Evolutionary conservation across 192 early-diverging fungal genomes (phyloP).

Genomic region (Gamsiella multidivaricata): DNA sequence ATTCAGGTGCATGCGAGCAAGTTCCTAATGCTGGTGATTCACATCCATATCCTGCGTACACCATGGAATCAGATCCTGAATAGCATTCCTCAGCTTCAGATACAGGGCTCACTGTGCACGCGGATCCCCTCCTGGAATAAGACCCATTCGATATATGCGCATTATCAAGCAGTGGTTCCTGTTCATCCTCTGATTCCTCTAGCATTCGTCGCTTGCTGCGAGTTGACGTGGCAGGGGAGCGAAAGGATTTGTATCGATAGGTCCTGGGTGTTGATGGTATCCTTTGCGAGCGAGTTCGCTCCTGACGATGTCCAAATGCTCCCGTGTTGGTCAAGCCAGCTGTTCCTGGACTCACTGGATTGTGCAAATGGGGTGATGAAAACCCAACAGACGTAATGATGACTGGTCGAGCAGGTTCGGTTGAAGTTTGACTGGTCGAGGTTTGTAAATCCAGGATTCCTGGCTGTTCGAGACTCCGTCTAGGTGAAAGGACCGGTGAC

Average conservation of each 20-base stretch:
- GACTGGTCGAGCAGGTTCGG: not conserved
- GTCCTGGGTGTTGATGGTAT: not conserved
- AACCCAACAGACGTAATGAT: not conserved
- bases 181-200: constrained; percentile 6
- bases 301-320: constrained; percentile 31
- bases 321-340: constrained; percentile 47
- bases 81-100: no score
- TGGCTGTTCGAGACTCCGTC: not conserved
- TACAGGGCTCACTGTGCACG: no score
- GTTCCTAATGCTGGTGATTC: not conserved
- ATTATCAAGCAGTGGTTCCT: constrained; percentile 9
- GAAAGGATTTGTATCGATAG: constrained; percentile 26
- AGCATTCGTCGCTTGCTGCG: not conserved
- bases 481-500: constrained; percentile 5
- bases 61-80: no score
- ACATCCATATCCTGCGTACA: no score
- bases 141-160: not conserved
- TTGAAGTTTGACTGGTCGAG: not conserved
- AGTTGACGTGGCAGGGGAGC: constrained; percentile 6
- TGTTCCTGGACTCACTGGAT: not conserved
- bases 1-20: not conserved
- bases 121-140: not conserved
- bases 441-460: not conserved
- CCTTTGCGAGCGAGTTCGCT: constrained; percentile 1
- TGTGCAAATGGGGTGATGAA: not conserved